phyloP scores from a whole-genome alignment of 2,329 filamentous ascomycete genomes.

The Decorospora gaudefroyi region DNA sequence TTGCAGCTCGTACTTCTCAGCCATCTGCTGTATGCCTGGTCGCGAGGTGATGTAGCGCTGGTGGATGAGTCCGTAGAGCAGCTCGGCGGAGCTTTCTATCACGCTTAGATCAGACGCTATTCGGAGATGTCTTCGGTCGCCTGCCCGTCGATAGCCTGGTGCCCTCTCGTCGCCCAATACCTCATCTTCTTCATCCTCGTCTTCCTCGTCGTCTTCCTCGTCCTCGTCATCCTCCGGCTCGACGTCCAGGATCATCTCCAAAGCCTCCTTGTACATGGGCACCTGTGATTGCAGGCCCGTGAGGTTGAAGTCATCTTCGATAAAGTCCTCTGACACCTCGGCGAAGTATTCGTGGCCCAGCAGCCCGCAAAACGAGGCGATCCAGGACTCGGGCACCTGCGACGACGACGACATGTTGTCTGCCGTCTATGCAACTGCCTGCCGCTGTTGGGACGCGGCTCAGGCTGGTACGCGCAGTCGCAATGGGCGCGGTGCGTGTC shows the following conservation, averaged over 20 bases:
- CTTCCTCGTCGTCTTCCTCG: conserved; percentile 71
- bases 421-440: conserved; percentile 5
- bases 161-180: conserved; percentile 59
- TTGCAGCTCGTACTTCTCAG: conserved; percentile 95
- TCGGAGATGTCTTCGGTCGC: conserved; percentile 72
- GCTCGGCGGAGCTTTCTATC: conserved; percentile 96
- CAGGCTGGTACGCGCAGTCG: conserved; percentile 27
- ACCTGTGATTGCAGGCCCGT: conserved; percentile 95
- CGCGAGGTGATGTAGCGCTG: conserved; percentile 97
- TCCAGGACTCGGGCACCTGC: conserved; percentile 83
- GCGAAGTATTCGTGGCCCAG: conserved; percentile 98
- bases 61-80: conserved; percentile 97
- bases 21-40: conserved; percentile 97
- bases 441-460: conserved; percentile 23
- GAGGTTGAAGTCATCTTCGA: conserved; percentile 99
- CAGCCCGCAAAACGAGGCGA: conserved; percentile 93
- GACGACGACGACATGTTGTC: conserved; percentile 60
- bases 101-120: conserved; percentile 92
- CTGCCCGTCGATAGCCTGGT: conserved; percentile 55
- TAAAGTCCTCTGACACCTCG: conserved; percentile 98
- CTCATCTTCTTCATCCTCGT: conserved; percentile 60
- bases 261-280: conserved; percentile 96
- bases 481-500: conserved; percentile 21
- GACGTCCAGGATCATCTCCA: conserved; percentile 99
- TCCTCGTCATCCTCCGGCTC: conserved; percentile 93